Conservation (phyloP, 1,284 basidiomycete species). For the Pulchroboletus neoregius region DNA sequence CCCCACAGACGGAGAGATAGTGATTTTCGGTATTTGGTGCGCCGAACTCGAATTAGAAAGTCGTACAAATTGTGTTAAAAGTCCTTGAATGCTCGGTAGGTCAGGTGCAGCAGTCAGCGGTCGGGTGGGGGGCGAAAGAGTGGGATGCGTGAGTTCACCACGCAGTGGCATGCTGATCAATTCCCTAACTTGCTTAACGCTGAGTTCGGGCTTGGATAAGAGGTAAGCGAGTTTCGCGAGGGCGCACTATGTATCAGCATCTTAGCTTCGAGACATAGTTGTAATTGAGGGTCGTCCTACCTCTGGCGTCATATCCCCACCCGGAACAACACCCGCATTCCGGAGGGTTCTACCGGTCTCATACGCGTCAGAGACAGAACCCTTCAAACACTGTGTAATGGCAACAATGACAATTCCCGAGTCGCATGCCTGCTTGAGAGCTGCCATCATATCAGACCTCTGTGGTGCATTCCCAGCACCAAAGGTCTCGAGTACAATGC, state of each 20-base stretch:
- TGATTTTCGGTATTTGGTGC: slow-evolving; percentile 41
- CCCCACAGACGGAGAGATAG: slow-evolving; percentile 39
- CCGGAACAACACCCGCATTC: slow-evolving; percentile 71
- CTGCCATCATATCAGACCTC: slow-evolving; percentile 60
- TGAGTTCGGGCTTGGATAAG: slow-evolving; percentile 79
- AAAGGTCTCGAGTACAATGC: slow-evolving; percentile 86
- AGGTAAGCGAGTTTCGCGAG: slow-evolving; percentile 87
- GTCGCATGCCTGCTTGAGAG: slow-evolving; percentile 75
- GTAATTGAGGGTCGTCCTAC: slow-evolving; percentile 37
- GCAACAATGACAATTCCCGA: slow-evolving; percentile 86
- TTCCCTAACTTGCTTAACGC: slow-evolving; percentile 62
- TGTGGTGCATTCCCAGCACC: slow-evolving; percentile 86
- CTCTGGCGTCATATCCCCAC: slow-evolving; percentile 93
- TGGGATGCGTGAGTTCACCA: slow-evolving; percentile 74
- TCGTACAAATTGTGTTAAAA: slow-evolving; percentile 64
- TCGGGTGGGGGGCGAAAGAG: slow-evolving; percentile 38
- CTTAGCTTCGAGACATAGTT: slow-evolving; percentile 6
- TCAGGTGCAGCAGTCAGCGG: slow-evolving; percentile 47
- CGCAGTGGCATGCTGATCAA: slow-evolving; percentile 80
- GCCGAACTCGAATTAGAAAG: slow-evolving; percentile 45
- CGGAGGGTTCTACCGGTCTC: slow-evolving; percentile 77
- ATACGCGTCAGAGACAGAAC: slow-evolving; percentile 76
- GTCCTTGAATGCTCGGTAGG: slow-evolving; percentile 56
- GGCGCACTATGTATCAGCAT: slow-evolving; percentile 56
- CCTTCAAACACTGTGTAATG: slow-evolving; percentile 86